phyloP scores from a whole-genome alignment of 306 rosid species.

The Fragaria nilgerrensis region DNA sequence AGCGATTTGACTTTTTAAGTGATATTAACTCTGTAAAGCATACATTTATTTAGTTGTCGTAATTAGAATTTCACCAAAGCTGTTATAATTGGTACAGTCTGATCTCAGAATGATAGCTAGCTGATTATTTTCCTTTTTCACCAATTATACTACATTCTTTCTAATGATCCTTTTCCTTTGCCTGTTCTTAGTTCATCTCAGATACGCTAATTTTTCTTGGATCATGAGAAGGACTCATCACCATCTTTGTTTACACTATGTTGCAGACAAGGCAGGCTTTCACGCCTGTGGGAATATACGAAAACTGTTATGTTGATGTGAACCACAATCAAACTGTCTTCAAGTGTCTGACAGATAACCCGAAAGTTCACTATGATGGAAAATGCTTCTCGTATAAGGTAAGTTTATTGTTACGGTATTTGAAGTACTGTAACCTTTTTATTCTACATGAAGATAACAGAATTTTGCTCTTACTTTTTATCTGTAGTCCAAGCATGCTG shows the following conservation, averaged over 20 bases:
- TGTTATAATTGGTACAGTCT: not conserved
- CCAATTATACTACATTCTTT: not conserved
- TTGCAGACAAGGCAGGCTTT: conserved; percentile 78
- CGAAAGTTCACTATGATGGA: conserved; percentile 77
- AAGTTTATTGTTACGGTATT: conserved; percentile 7
- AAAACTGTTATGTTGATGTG: conserved; percentile 72
- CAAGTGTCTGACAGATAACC: conserved; percentile 77
- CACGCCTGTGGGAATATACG: conserved; percentile 75
- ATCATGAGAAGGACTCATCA: not conserved
- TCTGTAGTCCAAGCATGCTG: conserved; percentile 71
- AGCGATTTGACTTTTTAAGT: not conserved
- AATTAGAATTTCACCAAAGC: not conserved
- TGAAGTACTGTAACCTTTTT: conserved; percentile 1
- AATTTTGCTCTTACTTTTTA: conserved; percentile 14
- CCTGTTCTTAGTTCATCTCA: not conserved
- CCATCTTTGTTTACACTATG: conserved; percentile 14
- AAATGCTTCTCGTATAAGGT: conserved; percentile 88
- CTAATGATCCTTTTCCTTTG: not conserved
- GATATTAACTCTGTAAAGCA: not conserved
- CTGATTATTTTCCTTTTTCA: not conserved
- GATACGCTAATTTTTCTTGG: not conserved
- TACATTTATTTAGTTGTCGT: not conserved
- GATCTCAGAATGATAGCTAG: not conserved
- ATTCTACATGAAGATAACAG: conserved; percentile 4
- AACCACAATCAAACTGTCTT: conserved; percentile 74